Conservation (phyloP, 2,329 filamentous ascomycete genomes). For the Neofusicoccum laricinum region DNA sequence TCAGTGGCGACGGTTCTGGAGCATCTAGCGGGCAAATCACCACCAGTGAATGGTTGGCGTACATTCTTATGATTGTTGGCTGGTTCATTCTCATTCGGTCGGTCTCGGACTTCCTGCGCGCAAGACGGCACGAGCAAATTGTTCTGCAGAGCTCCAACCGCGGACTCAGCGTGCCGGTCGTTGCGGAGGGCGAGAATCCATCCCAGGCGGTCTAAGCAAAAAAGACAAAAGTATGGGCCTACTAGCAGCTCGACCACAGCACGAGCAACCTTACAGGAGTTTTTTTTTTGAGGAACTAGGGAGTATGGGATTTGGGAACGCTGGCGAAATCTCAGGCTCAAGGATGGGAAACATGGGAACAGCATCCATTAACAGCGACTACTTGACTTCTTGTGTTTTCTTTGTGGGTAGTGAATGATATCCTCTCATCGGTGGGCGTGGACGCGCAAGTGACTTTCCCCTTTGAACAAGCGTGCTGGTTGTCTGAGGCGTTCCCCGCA, state of each 20-base stretch:
- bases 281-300: slow-evolving; percentile 1
- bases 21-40: slow-evolving; percentile 51
- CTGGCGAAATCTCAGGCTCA: slow-evolving; percentile 5
- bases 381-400: slow-evolving; percentile 7
- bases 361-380: slow-evolving; percentile 9
- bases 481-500: not conserved
- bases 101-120: slow-evolving; percentile 86
- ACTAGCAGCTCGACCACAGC: not conserved
- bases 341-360: not conserved
- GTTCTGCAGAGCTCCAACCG: slow-evolving; percentile 91
- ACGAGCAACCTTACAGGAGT: slow-evolving; percentile 3
- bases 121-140: slow-evolving; percentile 85
- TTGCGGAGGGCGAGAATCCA: slow-evolving; percentile 72
- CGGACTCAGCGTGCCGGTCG: slow-evolving; percentile 77
- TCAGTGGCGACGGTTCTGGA: slow-evolving; percentile 46
- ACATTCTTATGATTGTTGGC: slow-evolving; percentile 91
- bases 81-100: slow-evolving; percentile 97
- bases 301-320: slow-evolving; percentile 7
- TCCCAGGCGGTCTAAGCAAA: not conserved
- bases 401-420: slow-evolving; percentile 14
- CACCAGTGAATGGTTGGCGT: slow-evolving; percentile 84
- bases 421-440: not conserved
- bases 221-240: not conserved
- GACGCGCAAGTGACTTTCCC: slow-evolving; percentile 5
- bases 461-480: not conserved